These are phyloP conservation scores for Calonectria pauciramosa DNA, from an alignment of 2,329 filamentous ascomycete species.

Conservation along the genomic window DNA sequence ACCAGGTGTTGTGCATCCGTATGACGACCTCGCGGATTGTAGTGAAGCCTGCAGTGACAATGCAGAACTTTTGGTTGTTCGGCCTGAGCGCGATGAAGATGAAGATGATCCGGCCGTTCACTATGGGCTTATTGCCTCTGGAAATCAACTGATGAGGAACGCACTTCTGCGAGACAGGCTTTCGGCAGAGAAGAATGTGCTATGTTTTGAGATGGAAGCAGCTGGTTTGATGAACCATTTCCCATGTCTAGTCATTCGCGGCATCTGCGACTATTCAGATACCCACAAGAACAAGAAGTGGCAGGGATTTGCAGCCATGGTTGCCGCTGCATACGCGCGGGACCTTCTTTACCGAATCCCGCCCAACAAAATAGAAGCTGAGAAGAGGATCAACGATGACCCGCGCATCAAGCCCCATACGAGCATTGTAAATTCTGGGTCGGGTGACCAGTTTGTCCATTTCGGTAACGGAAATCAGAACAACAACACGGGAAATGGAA, in stretches of 20 bases:
- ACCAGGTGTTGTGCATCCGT: neutral
- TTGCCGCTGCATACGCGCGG: slow-evolving; percentile 44
- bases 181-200: neutral
- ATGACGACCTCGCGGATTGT: neutral
- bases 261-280: slow-evolving; percentile 56
- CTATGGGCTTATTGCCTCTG: neutral
- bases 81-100: neutral
- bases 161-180: neutral
- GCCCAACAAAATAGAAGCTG: neutral
- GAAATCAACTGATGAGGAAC: neutral
- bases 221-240: slow-evolving; percentile 43
- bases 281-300: slow-evolving; percentile 47
- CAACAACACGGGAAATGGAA: neutral
- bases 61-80: neutral
- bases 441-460: neutral
- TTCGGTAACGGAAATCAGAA: neutral
- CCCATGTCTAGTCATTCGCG: slow-evolving; percentile 51
- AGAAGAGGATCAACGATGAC: neutral
- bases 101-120: neutral
- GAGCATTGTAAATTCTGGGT: neutral
- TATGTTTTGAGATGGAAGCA: slow-evolving; percentile 27
- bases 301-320: slow-evolving; percentile 51
- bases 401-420: neutral
- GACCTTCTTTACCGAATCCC: neutral
- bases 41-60: neutral